Percentiles rank a stretch among this genome's conserved stretches.
phyloP scores from a whole-genome alignment of 78 protist species.

The Paratrimastix pyriformis region DNA sequence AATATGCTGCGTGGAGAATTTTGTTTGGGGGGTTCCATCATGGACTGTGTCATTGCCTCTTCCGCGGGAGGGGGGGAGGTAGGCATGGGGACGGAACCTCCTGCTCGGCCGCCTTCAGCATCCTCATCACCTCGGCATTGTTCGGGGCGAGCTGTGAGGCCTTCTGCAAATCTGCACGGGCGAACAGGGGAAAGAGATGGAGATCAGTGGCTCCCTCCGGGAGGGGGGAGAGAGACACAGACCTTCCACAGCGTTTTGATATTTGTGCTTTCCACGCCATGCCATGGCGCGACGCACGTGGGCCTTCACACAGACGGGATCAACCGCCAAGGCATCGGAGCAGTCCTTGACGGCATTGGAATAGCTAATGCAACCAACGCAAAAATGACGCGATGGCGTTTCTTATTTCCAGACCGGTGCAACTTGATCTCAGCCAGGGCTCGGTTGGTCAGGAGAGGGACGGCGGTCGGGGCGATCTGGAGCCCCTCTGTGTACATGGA shows the following conservation, averaged over 20 bases:
- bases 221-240: no score
- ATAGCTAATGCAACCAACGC: no score
- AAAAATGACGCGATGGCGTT: no score
- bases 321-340: not conserved
- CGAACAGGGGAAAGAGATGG: no score
- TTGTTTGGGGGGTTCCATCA: no score
- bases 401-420: no score
- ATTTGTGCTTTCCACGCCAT: constrained; percentile 12
- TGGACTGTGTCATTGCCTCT: not conserved
- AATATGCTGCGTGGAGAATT: no score
- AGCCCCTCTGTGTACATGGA: not conserved
- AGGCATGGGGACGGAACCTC: not conserved
- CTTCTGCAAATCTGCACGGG: not conserved
- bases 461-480: not conserved
- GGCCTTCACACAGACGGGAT: not conserved
- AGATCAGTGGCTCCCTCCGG: no score
- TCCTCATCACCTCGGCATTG: not conserved
- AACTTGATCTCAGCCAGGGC: not conserved
- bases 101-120: not conserved
- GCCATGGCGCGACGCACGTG: constrained; percentile 7
- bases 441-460: constrained; percentile 2
- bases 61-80: not conserved
- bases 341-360: constrained; percentile 3
- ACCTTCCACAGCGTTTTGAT: no score
- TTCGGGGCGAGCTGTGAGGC: not conserved